phyloP scores from a whole-genome alignment of 495 filamentous ascomycete genomes.

The Pseudevernia furfuracea region DNA sequence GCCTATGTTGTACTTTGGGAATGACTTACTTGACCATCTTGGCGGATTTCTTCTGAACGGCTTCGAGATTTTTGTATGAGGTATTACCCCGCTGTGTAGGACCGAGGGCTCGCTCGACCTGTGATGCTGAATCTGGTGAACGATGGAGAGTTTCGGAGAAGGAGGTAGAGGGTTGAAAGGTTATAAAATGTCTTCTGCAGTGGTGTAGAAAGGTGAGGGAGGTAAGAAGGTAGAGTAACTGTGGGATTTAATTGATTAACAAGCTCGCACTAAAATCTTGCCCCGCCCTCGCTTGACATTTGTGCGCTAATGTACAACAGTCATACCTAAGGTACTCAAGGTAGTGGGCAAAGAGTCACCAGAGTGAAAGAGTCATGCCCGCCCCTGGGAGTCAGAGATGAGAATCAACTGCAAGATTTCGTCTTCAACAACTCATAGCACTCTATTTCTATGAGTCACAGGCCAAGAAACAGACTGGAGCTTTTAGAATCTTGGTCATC shows the following conservation, averaged over 20 bases:
- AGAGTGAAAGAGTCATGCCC: conserved; percentile 5
- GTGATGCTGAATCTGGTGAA: conserved; percentile 14
- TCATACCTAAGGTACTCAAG: too few species aligned
- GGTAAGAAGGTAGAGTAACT: background rate
- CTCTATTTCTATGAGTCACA: conserved; percentile 6
- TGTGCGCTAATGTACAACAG: conserved; percentile 12
- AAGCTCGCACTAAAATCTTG: conserved; percentile 24
- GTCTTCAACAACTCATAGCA: background rate
- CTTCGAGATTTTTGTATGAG: conserved; percentile 30
- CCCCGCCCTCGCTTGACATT: conserved; percentile 23
- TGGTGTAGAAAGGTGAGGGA: background rate
- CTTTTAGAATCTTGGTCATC: background rate
- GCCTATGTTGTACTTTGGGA: conserved; percentile 7
- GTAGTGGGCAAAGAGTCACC: too few species aligned
- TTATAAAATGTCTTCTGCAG: background rate
- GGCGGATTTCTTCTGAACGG: conserved; percentile 60
- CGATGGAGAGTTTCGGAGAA: conserved; percentile 5
- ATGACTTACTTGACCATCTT: conserved; percentile 99
- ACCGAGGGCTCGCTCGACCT: conserved; percentile 46
- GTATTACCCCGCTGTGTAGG: conserved; percentile 32
- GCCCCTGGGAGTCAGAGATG: background rate
- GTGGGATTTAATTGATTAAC: conserved; percentile 20
- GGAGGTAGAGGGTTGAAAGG: background rate
- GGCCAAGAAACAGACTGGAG: background rate
- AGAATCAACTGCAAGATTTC: background rate